Conservation (phyloP, 306 rosid genomes). For the Citrullus amarus region DNA sequence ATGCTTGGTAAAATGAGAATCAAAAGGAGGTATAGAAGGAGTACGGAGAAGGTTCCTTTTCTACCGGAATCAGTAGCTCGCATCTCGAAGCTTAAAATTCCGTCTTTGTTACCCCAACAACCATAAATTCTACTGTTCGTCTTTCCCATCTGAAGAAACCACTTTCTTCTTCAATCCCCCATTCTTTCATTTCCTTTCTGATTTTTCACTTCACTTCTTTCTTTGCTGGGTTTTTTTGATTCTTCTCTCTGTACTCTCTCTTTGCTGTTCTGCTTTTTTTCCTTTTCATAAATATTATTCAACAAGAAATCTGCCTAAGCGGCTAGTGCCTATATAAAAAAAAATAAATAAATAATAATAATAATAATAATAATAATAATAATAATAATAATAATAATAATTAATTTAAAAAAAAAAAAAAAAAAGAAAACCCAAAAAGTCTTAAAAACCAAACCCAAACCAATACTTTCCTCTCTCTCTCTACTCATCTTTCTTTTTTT, state of each 20-base stretch:
- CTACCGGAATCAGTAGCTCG: conserved; percentile 60
- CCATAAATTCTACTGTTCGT: neutral
- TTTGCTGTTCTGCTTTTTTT: conserved; percentile 9
- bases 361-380: too few species aligned
- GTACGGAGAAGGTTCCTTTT: conserved; percentile 74
- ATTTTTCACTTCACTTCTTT: conserved; percentile 3
- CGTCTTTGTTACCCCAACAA: conserved; percentile 19
- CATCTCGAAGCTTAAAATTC: conserved; percentile 38
- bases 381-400: too few species aligned
- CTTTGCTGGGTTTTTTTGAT: neutral
- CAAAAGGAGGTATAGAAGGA: conserved; percentile 34
- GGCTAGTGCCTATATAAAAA: neutral
- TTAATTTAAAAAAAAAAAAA: too few species aligned
- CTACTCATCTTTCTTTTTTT: neutral
- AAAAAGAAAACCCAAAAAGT: too few species aligned
- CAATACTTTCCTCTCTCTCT: neutral
- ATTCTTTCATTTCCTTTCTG: conserved; percentile 13
- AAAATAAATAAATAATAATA: too few species aligned
- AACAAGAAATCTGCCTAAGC: neutral
- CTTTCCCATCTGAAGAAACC: neutral
- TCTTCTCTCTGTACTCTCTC: conserved; percentile 8
- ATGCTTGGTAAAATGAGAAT: conserved; percentile 65
- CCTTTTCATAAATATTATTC: neutral
- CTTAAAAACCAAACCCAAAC: neutral
- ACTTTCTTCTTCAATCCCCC: conserved; percentile 11